These are phyloP conservation scores for Phallus indusiatus DNA, from an alignment of 768 basidiomycete species.

Conservation along the genomic window DNA sequence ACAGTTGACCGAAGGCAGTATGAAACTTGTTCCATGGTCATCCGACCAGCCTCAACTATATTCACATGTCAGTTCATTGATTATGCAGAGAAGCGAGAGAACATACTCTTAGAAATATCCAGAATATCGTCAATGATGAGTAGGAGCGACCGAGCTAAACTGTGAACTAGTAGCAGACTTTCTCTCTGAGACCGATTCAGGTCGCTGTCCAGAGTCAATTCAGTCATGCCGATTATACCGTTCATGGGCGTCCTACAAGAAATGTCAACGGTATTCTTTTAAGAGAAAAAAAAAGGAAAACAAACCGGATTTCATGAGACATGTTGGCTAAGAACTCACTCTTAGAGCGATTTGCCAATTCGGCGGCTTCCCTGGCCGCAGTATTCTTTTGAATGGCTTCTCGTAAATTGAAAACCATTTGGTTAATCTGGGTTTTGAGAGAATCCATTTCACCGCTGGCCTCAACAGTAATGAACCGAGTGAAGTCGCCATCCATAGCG, in stretches of 20 bases:
- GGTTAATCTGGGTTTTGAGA: conserved; percentile 96
- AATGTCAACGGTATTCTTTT: conserved; percentile 7
- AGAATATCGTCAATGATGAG: conserved; percentile 98
- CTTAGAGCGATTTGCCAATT: conserved; percentile 95
- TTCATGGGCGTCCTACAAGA: conserved; percentile 95
- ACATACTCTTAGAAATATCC: conserved; percentile 98
- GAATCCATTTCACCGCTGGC: conserved; percentile 99
- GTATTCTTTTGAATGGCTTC: conserved; percentile 99
- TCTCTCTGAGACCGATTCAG: conserved; percentile 90
- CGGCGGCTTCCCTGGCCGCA: conserved; percentile 92
- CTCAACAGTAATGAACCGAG: conserved; percentile 97
- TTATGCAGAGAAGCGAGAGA: conserved; percentile 10
- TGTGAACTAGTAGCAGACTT: conserved; percentile 91
- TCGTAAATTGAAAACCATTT: conserved; percentile 97
- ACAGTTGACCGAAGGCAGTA: conserved; percentile 96
- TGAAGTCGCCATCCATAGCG: conserved; percentile 98
- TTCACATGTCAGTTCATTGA: conserved; percentile 11
- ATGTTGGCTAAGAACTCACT: conserved; percentile 99
- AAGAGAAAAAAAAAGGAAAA: conserved; percentile 11
- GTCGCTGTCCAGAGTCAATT: conserved; percentile 93
- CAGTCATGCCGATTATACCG: conserved; percentile 99
- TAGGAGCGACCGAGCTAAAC: conserved; percentile 82
- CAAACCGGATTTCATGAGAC: conserved; percentile 90
- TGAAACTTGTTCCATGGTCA: conserved; percentile 99
- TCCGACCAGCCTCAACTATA: conserved; percentile 93